Evolutionary conservation across 2,329 filamentous ascomycete species (phyloP), one percentile per base, ranked within the genome.

Genomic region (Claviceps quebecensis): DNA sequence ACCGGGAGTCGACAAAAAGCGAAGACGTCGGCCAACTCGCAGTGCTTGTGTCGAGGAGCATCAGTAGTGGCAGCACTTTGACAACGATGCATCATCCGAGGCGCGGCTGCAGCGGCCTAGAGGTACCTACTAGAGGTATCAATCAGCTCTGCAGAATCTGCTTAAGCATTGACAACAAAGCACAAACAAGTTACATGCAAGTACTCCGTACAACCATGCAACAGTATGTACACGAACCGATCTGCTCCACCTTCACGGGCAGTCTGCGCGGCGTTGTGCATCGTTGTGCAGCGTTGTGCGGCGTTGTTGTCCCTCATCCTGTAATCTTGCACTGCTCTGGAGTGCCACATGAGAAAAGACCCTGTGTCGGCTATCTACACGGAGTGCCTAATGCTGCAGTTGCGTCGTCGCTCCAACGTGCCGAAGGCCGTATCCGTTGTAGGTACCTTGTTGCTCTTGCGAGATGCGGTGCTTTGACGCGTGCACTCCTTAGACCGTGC

Each of bases 171-270:
- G 43, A 45, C 43, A 45, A 45, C 23, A 17, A 26, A 17, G 43
- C 29, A 17, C 43, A 34, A 44, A 4, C 13, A 13, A 23, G 29
- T 34, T 34, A 34, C 29, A 34, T 26, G 6, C 5, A 23, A 23
- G 4, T n/a, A n/a, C n/a, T n/a, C n/a, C n/a, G 19, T 29, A 29
- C 26, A 29, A 29, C 26, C 7, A 29, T 29, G 26, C 26, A 6
- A 29, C 26, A 9, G 26, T 11, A 29, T 29, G 26, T 43, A 45
- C 44, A 47, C 49, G 49, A 51, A 47, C 49, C 49, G 37, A 36
- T 38, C 48, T 41, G 47, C 36, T 51, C 49, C 49, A 51, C 49
- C 47, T 40, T 51, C 49, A 22, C 40, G 29, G 17, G 19, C 34
- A 39, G 19, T 37, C n/a, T n/a, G 45, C 34, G 9, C 34, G 19